A percentile compares a stretch with the other conserved stretches of the same genome.
phyloP scores from a whole-genome alignment of 352 stramenopile species.

The Globisporangium echinulatum region DNA sequence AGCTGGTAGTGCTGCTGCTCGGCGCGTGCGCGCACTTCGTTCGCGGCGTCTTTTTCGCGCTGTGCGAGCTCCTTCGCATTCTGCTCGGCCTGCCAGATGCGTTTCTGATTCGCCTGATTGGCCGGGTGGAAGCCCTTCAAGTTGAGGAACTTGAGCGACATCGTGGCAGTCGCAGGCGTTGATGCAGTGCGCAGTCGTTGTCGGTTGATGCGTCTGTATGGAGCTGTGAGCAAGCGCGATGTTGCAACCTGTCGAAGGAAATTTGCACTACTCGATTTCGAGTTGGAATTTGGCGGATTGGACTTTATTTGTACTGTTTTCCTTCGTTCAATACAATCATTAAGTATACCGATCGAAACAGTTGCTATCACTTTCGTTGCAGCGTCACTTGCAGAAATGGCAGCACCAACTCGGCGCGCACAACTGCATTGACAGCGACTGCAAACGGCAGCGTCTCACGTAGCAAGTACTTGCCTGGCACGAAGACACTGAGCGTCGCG shows the following conservation, averaged over 20 bases:
- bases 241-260: no score
- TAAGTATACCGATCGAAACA: no score
- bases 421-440: slow-evolving; percentile 13
- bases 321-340: no score
- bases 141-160: slow-evolving; percentile 80
- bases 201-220: no score
- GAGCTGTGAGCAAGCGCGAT: no score
- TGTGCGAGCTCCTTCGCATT: slow-evolving; percentile 39
- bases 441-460: slow-evolving; percentile 44
- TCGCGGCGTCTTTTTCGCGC: slow-evolving; percentile 50
- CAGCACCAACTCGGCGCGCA: slow-evolving; percentile 19
- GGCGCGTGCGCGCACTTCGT: slow-evolving; percentile 56
- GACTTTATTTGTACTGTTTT: no score
- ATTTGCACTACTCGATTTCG: no score
- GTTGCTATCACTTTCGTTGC: slow-evolving; percentile 13
- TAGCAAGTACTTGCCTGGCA: slow-evolving; percentile 48
- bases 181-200: neutral
- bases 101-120: slow-evolving; percentile 80
- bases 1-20: slow-evolving; percentile 51
- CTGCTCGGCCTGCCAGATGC: slow-evolving; percentile 82
- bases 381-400: slow-evolving; percentile 26
- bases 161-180: slow-evolving; percentile 9
- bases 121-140: slow-evolving; percentile 76
- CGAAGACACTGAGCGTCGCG: slow-evolving; percentile 37
- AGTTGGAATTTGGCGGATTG: no score